Base-by-base conservation (phyloP, 768 basidiomycete species). In the Ramaria sp. region DNA sequence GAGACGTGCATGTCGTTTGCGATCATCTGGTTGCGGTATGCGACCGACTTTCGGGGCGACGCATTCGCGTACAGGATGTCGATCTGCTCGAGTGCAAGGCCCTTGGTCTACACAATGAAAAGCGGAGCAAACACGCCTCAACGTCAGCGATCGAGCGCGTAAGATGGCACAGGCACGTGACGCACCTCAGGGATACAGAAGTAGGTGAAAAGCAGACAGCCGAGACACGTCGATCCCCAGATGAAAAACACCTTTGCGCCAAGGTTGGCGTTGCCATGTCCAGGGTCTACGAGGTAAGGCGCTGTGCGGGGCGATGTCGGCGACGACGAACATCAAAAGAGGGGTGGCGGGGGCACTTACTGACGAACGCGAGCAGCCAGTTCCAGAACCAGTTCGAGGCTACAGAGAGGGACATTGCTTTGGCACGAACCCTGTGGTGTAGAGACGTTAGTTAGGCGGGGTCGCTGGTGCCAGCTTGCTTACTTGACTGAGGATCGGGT, bases 241-340 rank as follows among this genome's bases (percentile, higher is more conserved):
- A 92, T 78, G 75, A 91, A 91, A 81, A 92, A 92, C 66, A 91
- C 88, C 67, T 86, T 88, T 46, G 75, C 75, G 51, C 78, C 74
- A 37, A 89, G 80, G 24, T 72, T 69, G 22, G 51, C 63, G 48
- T 71, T 68, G 60, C 1, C 77, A 19, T 65, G 58, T 17, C 63
- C 70, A 1, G 62, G 5, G 69, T 74, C 71, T 61, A 79, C 78
- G 63, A 80, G 67, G 68, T 78, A 79, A 4, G 77, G 77, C 7
- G 76, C 37, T 52, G 34, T 4, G 11, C 27, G 13, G 19, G 31
- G 24, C 30, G 24, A 27, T 27, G 27, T 27, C 27, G 27, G 27
- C 27, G n/a, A n/a, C 5, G 62, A 62, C 5, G 61, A 38, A 31
- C 63, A 61, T 41, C 60, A 63, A 42, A 59, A 52, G 27, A 27